Evolutionary conservation across 805 yeast species (phyloP).

Genomic region (Pichia cephalocereana): DNA sequence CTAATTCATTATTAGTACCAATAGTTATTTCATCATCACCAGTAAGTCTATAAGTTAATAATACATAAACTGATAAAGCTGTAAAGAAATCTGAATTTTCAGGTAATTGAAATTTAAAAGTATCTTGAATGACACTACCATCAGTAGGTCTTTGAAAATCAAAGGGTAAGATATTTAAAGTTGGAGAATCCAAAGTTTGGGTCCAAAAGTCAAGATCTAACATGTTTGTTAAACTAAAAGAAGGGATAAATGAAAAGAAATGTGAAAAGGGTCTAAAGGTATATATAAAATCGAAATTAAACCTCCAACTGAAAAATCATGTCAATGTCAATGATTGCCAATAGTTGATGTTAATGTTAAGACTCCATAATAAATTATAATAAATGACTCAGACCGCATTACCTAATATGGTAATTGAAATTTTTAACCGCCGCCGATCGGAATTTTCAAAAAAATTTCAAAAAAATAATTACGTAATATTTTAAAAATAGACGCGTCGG

Average conservation of each 20-base stretch:
- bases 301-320: no score
- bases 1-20: conserved; percentile 56
- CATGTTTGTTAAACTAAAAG: neutral
- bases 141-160: conserved; percentile 75
- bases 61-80: conserved; percentile 58
- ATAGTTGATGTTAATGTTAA: no score
- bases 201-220: conserved; percentile 46
- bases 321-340: no score
- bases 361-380: no score
- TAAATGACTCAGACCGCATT: no score
- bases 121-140: conserved; percentile 59
- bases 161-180: conserved; percentile 79
- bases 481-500: no score
- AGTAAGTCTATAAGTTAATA: conserved; percentile 67
- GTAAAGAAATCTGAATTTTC: conserved; percentile 31
- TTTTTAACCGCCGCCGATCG: no score
- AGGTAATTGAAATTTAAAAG: conserved; percentile 10
- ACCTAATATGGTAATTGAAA: no score
- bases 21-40: conserved; percentile 94
- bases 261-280: no score
- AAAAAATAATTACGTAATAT: no score
- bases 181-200: conserved; percentile 60
- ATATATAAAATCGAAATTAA: no score
- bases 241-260: neutral
- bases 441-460: no score